Percentiles rank a stretch among this genome's conserved stretches.
These are phyloP conservation scores for Phytopythium montanum DNA, from an alignment of 352 stramenopile genomes.

Conservation along the genomic window DNA sequence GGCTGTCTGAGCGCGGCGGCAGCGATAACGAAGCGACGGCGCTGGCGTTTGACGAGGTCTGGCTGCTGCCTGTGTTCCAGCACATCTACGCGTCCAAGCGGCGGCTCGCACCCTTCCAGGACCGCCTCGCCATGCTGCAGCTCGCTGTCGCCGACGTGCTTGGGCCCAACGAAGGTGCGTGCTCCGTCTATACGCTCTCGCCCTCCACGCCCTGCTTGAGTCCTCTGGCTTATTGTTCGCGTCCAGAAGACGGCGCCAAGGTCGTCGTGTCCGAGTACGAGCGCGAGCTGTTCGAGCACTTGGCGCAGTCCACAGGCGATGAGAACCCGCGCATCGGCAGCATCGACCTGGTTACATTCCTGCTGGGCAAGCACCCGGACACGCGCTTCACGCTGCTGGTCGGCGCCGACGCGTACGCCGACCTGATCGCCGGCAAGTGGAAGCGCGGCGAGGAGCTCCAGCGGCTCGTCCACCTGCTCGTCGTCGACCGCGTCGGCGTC, in stretches of 20 bases:
- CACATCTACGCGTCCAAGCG: slow-evolving; percentile 86
- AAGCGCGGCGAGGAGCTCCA: slow-evolving; percentile 77
- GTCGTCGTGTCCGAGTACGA: slow-evolving; percentile 63
- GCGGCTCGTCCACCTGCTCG: slow-evolving; percentile 58
- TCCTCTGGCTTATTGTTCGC: neutral
- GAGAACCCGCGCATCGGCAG: slow-evolving; percentile 53
- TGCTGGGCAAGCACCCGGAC: slow-evolving; percentile 40
- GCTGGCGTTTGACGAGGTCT: slow-evolving; percentile 74
- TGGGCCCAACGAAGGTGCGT: slow-evolving; percentile 1
- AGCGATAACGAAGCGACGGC: neutral
- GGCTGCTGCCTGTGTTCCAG: slow-evolving; percentile 87
- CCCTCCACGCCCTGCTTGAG: neutral
- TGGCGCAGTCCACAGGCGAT: slow-evolving; percentile 9
- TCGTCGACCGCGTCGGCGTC: slow-evolving; percentile 65
- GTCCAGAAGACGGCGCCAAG: slow-evolving; percentile 9
- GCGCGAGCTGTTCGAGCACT: slow-evolving; percentile 59
- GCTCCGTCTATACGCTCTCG: too few species aligned
- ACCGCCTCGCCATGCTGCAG: slow-evolving; percentile 72
- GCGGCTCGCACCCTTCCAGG: slow-evolving; percentile 63
- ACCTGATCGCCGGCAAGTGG: slow-evolving; percentile 84
- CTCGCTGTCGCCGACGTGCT: slow-evolving; percentile 45
- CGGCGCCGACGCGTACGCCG: slow-evolving; percentile 80
- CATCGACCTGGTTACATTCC: slow-evolving; percentile 67
- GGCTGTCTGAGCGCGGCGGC: slow-evolving; percentile 10
- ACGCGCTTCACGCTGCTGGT: slow-evolving; percentile 71